phyloP scores from a whole-genome alignment of 2,329 filamentous ascomycete species.

The Botrytis deweyae region DNA sequence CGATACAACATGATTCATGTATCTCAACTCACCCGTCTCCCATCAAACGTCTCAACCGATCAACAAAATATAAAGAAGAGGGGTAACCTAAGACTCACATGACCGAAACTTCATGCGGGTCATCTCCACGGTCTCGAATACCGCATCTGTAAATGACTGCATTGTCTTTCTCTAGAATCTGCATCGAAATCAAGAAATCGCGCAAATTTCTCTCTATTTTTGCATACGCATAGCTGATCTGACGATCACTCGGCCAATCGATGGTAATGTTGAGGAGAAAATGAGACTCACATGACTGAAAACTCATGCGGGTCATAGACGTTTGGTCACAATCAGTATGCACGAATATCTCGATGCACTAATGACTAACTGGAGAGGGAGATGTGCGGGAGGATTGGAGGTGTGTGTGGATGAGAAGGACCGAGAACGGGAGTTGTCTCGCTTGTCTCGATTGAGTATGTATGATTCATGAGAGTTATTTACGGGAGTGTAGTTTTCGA shows the following conservation, averaged over 20 bases:
- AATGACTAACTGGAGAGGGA: neutral
- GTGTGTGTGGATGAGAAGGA: neutral
- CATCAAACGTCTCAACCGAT: neutral
- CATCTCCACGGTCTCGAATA: neutral
- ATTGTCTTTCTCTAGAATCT: neutral
- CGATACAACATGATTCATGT: neutral
- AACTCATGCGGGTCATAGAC: neutral
- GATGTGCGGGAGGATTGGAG: neutral
- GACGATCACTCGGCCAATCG: neutral
- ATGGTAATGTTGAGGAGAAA: neutral
- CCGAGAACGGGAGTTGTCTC: slow-evolving; percentile 5
- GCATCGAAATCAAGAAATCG: neutral
- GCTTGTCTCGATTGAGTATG: neutral
- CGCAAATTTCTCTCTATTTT: neutral
- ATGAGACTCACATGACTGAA: slow-evolving; percentile 10
- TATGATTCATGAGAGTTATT: neutral
- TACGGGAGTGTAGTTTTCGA: neutral
- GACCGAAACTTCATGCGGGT: slow-evolving; percentile 9
- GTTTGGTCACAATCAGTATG: slow-evolving; percentile 1
- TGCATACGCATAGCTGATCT: neutral
- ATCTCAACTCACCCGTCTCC: neutral
- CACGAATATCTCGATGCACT: neutral
- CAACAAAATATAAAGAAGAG: neutral
- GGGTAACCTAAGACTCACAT: slow-evolving; percentile 10
- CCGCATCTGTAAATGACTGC: neutral